A percentile compares a stretch with the other conserved stretches of the same genome.
Evolutionary conservation across 1,284 basidiomycete genomes (phyloP).

Genomic region (Apiotrichum gracile): DNA sequence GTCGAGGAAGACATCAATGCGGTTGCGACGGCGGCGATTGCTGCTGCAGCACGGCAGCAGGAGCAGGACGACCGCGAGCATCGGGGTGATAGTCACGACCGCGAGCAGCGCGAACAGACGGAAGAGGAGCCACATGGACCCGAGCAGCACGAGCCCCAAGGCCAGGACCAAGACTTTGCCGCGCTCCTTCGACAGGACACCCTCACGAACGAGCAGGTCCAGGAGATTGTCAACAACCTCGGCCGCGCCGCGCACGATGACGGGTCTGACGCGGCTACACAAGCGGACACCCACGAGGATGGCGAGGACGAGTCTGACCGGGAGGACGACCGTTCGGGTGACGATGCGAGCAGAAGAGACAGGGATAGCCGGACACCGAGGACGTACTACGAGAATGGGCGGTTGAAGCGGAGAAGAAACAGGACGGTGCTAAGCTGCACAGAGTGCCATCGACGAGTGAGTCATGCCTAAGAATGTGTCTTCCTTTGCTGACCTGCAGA

Average conservation of each 20-base stretch:
- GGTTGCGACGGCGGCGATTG: not conserved
- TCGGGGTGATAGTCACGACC: not conserved
- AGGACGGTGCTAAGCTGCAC: constrained; percentile 42
- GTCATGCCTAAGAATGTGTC: constrained; percentile 4
- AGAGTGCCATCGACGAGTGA: constrained; percentile 44
- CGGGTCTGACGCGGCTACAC: not conserved
- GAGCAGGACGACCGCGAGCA: not conserved
- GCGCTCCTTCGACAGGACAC: constrained; percentile 11
- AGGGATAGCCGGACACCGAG: constrained; percentile 9
- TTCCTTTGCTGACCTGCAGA: constrained; percentile 18
- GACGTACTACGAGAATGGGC: constrained; percentile 23
- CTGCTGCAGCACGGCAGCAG: not conserved
- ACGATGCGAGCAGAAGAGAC: constrained; percentile 9
- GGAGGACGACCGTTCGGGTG: constrained; percentile 5
- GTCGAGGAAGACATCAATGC: constrained; percentile 2
- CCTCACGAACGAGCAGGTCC: constrained; percentile 31
- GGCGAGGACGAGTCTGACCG: not conserved
- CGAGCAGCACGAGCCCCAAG: not conserved
- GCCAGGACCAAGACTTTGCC: constrained; percentile 12
- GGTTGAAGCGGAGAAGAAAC: constrained; percentile 37
- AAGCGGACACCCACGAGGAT: too few relatives aligned
- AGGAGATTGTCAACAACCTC: constrained; percentile 29
- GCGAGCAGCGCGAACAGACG: constrained; percentile 11
- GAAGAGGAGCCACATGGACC: constrained; percentile 3
- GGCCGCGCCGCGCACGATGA: constrained; percentile 5